Evolutionary conservation across 2,329 filamentous ascomycete genomes (phyloP), one percentile per base, ranked within the genome.

Genomic region (Hypoxylon sp.): DNA sequence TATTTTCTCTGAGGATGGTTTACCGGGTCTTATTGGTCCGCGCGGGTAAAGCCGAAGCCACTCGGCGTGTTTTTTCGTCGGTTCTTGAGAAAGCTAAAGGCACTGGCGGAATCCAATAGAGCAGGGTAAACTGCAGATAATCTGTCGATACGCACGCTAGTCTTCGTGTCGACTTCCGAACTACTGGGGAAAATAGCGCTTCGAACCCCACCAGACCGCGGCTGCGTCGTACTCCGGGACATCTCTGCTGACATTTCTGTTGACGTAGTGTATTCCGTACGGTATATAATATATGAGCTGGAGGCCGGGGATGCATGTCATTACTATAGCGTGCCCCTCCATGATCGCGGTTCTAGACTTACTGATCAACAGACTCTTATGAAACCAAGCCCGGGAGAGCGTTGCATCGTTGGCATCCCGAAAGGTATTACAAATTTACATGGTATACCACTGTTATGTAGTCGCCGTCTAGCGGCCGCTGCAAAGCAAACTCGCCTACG

Each of bases 251-350:
- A 60, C 53, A 34, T 49, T 51, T 50, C 36, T 32, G 30, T 38
- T 51, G 30, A 45, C n/a, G 49, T 64, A 59, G 32, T 14, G 19
- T 43, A n/a, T n/a, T n/a, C n/a, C n/a, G n/a, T n/a, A n/a, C n/a
- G n/a, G n/a, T n/a, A 43, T 34, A 46, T 10, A 23, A 56, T 30
- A 56, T 45, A 49, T 28, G 19, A n/a, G 23, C 46, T 30, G 23
- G 48, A 51, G 67, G 69, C 60, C 56, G 61, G 67, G 60, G 63
- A 71, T 65, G 69, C 66, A 63, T 71, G 63, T 69, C 69, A 65
- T 67, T 62, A 55, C 32, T 65, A 67, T 68, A 58, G 60, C 62
- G 50, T 50, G 60, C 46, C 63, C 46, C 59, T 65, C 65, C 30
- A 61, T 55, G 55, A 52, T 63, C 28, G 38, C 38, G n/a, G 68